phyloP scores from a whole-genome alignment of 176 grass and related monocot species.

The Hsuehochloa calcarea region DNA sequence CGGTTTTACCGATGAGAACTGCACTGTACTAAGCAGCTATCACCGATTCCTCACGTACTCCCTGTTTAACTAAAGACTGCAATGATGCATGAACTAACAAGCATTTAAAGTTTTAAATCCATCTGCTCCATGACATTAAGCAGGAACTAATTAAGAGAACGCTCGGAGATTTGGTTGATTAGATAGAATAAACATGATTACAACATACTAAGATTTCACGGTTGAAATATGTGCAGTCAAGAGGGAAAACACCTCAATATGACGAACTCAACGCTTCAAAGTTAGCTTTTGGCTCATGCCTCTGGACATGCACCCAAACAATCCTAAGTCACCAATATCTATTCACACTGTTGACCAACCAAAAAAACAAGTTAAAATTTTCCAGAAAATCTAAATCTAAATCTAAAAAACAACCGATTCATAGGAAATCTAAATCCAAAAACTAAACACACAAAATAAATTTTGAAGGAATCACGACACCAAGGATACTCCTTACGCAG shows the following conservation, averaged over 20 bases:
- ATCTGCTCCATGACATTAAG: not conserved
- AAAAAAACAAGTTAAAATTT: not conserved
- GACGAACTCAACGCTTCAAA: not conserved
- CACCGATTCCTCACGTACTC: not conserved
- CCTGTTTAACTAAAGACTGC: not conserved
- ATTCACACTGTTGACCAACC: constrained; percentile 1
- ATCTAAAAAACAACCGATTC: no score
- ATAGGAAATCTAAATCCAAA: no score
- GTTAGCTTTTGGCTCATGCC: not conserved
- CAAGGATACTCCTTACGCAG: constrained; percentile 93
- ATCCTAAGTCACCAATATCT: not conserved
- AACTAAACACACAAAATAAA: not conserved
- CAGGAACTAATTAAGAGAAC: not conserved
- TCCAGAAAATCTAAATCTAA: no score
- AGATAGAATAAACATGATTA: not conserved
- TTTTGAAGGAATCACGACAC: not conserved
- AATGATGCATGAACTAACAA: not conserved
- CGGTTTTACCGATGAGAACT: not conserved
- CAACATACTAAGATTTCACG: not conserved
- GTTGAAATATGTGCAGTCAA: not conserved
- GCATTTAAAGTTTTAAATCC: constrained; percentile 25
- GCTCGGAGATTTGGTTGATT: not conserved
- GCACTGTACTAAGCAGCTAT: not conserved
- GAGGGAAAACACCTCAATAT: not conserved
- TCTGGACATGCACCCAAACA: not conserved